Evolutionary conservation across 257 asterid genomes (phyloP).

Genomic region (Plantago major): DNA sequence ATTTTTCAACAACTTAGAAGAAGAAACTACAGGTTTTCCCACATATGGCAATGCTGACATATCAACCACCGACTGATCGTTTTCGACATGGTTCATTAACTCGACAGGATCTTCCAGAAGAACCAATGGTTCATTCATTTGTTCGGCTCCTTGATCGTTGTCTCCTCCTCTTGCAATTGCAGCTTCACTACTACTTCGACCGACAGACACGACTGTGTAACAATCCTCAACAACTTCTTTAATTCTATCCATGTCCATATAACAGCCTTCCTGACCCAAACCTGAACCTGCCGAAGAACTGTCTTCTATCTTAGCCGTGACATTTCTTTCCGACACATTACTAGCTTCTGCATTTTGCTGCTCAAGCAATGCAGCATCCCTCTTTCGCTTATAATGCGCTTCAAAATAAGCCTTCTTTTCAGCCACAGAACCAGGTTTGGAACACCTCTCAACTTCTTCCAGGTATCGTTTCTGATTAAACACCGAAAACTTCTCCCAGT

Average conservation of each 20-base stretch:
- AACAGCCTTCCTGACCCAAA: not conserved
- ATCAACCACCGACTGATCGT: not conserved
- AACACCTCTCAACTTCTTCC: conserved; percentile 76
- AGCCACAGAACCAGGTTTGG: conserved; percentile 93
- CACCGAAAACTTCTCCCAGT: conserved; percentile 87
- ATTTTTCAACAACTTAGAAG: conserved; percentile 20
- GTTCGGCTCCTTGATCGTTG: conserved; percentile 20
- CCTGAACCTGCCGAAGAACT: conserved; percentile 13
- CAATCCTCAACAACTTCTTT: conserved; percentile 7
- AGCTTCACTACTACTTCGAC: conserved; percentile 21
- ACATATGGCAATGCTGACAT: conserved; percentile 18
- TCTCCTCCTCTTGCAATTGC: conserved; percentile 19
- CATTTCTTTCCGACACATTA: conserved; percentile 17
- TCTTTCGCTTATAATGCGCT: conserved; percentile 72
- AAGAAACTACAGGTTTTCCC: conserved; percentile 27
- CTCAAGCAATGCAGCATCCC: conserved; percentile 62
- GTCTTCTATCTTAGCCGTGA: conserved; percentile 14
- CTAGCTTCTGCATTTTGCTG: conserved; percentile 36
- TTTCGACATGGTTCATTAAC: conserved; percentile 8
- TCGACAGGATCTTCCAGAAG: conserved; percentile 24
- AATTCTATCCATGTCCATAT: not conserved
- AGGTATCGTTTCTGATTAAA: conserved; percentile 72
- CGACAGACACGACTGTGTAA: conserved; percentile 11
- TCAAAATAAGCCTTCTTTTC: conserved; percentile 91
- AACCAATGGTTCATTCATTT: conserved; percentile 21